Evolutionary conservation across 2,329 filamentous ascomycete species (phyloP).

Genomic region (Orbilia oligospora): DNA sequence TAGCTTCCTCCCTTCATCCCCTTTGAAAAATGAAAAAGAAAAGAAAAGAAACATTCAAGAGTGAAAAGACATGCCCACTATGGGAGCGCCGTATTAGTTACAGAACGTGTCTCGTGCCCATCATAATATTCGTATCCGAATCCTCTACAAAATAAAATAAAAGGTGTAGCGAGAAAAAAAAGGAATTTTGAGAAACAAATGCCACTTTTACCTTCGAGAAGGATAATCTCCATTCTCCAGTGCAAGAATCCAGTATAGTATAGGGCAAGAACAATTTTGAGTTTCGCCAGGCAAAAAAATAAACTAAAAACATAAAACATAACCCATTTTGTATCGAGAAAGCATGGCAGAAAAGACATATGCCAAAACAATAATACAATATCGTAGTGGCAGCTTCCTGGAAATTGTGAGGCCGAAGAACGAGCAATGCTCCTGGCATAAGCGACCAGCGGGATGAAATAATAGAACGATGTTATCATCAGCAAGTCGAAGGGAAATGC

Average conservation of each 20-base stretch:
- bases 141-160: conserved; percentile 12
- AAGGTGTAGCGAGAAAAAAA: neutral
- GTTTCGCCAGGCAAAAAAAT: conserved; percentile 1
- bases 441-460: neutral
- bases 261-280: conserved; percentile 10
- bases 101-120: conserved; percentile 11
- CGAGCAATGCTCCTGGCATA: neutral
- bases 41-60: neutral
- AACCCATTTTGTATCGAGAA: conserved; percentile 13
- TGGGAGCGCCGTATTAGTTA: conserved; percentile 10
- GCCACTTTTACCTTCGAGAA: conserved; percentile 16
- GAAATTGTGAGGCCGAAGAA: neutral
- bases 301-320: neutral
- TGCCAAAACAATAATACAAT: neutral
- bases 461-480: neutral
- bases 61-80: neutral
- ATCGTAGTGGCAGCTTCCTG: neutral
- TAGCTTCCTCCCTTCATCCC: neutral
- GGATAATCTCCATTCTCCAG: neutral
- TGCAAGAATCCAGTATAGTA: conserved; percentile 11
- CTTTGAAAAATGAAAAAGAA: neutral
- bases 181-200: conserved; percentile 1
- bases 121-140: conserved; percentile 18
- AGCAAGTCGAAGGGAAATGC: neutral
- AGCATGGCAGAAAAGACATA: conserved; percentile 2